Evolutionary conservation across 768 basidiomycete species (phyloP), one percentile per base, ranked within the genome.

Genomic region (Tulasnella sp.): DNA sequence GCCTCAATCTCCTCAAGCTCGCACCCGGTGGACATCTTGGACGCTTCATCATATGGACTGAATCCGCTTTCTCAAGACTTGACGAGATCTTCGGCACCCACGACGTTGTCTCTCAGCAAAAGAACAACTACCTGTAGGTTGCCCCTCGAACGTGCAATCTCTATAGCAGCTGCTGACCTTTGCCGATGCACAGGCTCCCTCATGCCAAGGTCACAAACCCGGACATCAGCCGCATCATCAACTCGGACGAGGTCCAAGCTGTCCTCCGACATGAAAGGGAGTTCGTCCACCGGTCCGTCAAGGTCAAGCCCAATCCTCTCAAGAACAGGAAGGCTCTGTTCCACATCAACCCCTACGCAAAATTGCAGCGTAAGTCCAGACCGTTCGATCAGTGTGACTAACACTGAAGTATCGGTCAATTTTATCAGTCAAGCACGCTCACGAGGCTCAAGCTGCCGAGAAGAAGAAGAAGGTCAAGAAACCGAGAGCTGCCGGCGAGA

Each of bases 21-120:
- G 97, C 97, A 17, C 97, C 97, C 65, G 97, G 97, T 88, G 97
- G 97, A 76, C 97, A 99, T 80, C 89, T 99, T 74, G 97, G 97
- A 74, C 94, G 97, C 75, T 99, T 99, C 84, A 86, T 98, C 81
- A 96, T 99, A 86, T 99, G 97, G 97, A 98, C 97, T 74, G 91
- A 96, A 84, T 86, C 86, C 78, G 97, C 97, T 34, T 97, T 98
- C 81, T 86, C 83, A 69, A 88, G 92, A 75, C 91, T 99, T 72
- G 97, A 98, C 81, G 90, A 94, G 77, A 88, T 98, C 75, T 99
- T 91, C 81, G 97, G 96, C 71, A 98, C 95, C 77, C 92, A 90
- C 78, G 94, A 97, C 78, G 94, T 89, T 84, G 85, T 84, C n/a
- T 87, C 94, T 16, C 78, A 84, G 74, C 84, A 86, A 86, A 97